A percentile compares a stretch with the other conserved stretches of the same genome.
Evolutionary conservation across 176 grass and related monocot genomes (phyloP).

Genomic region (Hordeum vulgare): DNA sequence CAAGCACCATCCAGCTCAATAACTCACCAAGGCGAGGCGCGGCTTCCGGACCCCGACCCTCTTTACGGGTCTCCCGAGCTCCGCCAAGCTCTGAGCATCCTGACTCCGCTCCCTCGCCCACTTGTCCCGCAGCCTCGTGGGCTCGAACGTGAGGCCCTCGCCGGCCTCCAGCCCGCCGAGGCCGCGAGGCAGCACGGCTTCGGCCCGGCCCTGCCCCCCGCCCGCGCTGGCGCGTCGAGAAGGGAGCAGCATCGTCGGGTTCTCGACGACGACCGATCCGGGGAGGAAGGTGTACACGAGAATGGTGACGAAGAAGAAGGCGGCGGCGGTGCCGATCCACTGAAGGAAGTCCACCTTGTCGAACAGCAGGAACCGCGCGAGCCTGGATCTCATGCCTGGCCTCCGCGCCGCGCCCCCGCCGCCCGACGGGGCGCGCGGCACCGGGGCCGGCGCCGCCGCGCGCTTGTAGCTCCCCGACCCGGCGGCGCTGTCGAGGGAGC

Average conservation of each 20-base stretch:
- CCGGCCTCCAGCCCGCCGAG: conserved; percentile 34
- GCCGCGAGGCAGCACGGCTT: background rate
- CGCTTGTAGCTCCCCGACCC: conserved; percentile 42
- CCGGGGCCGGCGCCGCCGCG: background rate
- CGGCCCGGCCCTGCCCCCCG: background rate
- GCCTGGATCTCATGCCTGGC: conserved; percentile 55
- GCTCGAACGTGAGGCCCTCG: conserved; percentile 60
- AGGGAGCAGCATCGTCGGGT: background rate
- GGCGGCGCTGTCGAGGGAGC: conserved; percentile 52
- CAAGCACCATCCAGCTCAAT: background rate
- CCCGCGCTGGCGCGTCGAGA: background rate
- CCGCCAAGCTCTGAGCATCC: conserved; percentile 41
- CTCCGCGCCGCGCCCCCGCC: conserved; percentile 6
- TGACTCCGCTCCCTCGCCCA: conserved; percentile 60
- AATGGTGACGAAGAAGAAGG: conserved; percentile 87
- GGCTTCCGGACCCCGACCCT: conserved; percentile 60
- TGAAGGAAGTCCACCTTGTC: conserved; percentile 77
- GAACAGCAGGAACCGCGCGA: conserved; percentile 71
- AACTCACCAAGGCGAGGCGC: conserved; percentile 75
- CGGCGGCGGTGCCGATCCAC: conserved; percentile 50
- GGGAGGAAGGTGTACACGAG: conserved; percentile 57
- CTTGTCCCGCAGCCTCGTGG: conserved; percentile 61
- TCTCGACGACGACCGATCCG: conserved; percentile 42
- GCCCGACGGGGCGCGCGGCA: background rate
- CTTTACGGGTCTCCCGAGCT: conserved; percentile 32